These are phyloP conservation scores for Colletotrichum lupini DNA, from an alignment of 2,329 filamentous ascomycete species.

Conservation along the genomic window DNA sequence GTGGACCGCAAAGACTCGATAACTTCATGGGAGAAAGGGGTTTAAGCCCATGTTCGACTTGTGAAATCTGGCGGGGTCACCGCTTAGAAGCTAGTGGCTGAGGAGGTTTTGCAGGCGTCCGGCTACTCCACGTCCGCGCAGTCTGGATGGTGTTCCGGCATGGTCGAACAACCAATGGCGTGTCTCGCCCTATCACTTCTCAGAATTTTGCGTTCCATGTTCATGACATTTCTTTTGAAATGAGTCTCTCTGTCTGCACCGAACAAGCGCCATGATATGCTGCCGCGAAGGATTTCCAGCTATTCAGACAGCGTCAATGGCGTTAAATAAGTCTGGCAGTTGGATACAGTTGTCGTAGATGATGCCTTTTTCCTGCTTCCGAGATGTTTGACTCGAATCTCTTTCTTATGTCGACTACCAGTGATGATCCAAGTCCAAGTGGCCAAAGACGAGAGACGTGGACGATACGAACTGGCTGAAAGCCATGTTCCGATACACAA, in stretches of 20 bases:
- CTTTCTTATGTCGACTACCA: conserved; percentile 28
- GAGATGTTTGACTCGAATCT: conserved; percentile 30
- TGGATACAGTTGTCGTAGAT: conserved; percentile 20
- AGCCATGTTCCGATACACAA: conserved; percentile 1
- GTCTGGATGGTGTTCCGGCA: conserved; percentile 22
- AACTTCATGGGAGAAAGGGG: conserved; percentile 16
- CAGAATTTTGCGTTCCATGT: conserved; percentile 26
- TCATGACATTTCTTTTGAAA: conserved; percentile 29
- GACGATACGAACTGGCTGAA: conserved; percentile 18
- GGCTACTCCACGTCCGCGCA: conserved; percentile 28
- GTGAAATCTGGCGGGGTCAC: conserved; percentile 17
- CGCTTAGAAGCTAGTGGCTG: conserved; percentile 24
- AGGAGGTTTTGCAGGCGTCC: conserved; percentile 23
- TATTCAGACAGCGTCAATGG: conserved; percentile 27
- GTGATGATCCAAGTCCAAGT: conserved; percentile 21
- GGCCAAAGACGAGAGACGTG: conserved; percentile 12
- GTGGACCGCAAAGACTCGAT: conserved; percentile 16
- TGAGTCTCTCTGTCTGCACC: conserved; percentile 21
- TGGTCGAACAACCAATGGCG: conserved; percentile 26
- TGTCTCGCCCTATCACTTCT: conserved; percentile 35
- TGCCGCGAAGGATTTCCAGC: conserved; percentile 12
- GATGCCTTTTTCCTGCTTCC: conserved; percentile 20
- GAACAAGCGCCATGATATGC: background rate
- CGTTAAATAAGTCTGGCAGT: conserved; percentile 27
- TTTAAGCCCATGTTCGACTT: conserved; percentile 9